phyloP scores from a whole-genome alignment of 2,329 filamentous ascomycete species.

The Peltaster fructicola region DNA sequence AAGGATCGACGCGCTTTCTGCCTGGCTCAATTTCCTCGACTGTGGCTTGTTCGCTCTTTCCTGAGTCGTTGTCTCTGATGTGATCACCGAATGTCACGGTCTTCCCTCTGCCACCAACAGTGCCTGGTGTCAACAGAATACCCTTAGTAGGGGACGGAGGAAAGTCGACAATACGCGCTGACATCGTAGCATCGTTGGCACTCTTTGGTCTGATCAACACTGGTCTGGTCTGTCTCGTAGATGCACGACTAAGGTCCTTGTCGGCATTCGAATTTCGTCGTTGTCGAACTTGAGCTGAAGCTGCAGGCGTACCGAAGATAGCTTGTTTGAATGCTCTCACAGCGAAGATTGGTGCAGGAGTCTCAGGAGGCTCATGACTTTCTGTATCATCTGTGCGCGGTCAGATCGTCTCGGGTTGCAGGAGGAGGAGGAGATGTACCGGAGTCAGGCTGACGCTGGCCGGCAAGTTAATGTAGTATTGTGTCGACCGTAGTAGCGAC shows the following conservation, averaged over 20 bases:
- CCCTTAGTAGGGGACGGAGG: constrained; percentile 37
- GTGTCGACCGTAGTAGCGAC: constrained; percentile 2
- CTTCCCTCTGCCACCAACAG: constrained; percentile 37
- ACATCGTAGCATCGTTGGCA: constrained; percentile 10
- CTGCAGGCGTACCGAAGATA: constrained; percentile 44
- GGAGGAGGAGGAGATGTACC: too few relatives aligned
- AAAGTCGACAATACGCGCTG: constrained; percentile 4
- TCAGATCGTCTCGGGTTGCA: too few relatives aligned
- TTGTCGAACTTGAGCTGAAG: constrained; percentile 26
- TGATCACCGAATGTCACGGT: constrained; percentile 43
- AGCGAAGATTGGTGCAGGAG: constrained; percentile 48
- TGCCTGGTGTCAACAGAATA: constrained; percentile 47
- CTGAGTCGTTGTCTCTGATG: constrained; percentile 37
- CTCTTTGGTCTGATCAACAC: constrained; percentile 14
- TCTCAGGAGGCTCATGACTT: constrained; percentile 44
- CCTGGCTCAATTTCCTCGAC: too few relatives aligned
- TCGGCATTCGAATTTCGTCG: constrained; percentile 15
- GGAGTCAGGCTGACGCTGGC: constrained; percentile 13
- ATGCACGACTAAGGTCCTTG: constrained; percentile 5
- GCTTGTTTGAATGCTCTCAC: constrained; percentile 49
- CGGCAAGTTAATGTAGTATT: constrained; percentile 20
- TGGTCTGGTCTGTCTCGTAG: constrained; percentile 9
- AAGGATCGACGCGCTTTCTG: too few relatives aligned
- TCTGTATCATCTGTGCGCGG: too few relatives aligned
- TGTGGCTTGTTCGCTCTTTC: constrained; percentile 25